Conservation (phyloP, 352 stramenopile genomes). For the Elongisporangium undulatum region DNA sequence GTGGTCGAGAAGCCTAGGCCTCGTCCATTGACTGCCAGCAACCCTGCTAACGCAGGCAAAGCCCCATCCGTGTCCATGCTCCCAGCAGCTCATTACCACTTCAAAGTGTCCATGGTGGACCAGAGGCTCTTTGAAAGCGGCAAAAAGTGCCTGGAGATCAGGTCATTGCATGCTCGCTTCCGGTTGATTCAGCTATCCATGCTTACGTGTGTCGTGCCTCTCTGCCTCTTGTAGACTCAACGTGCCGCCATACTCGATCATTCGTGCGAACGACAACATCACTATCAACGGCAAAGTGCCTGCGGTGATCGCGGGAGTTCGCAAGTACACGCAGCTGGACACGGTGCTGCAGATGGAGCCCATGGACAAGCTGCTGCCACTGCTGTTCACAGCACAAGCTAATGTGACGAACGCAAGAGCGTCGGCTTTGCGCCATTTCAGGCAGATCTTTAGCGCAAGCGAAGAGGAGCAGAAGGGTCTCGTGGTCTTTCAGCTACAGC, state of each 20-base stretch:
- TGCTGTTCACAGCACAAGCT: conserved; percentile 7
- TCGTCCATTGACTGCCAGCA: neutral
- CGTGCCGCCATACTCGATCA: conserved; percentile 62
- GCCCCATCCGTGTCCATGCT: conserved; percentile 4
- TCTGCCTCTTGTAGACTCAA: conserved; percentile 32
- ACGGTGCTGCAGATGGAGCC: conserved; percentile 52
- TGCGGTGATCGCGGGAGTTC: conserved; percentile 37
- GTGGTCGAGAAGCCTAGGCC: neutral
- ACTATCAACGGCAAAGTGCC: conserved; percentile 47
- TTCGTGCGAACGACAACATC: conserved; percentile 59
- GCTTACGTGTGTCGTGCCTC: conserved; percentile 1
- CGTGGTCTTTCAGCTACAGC: conserved; percentile 50
- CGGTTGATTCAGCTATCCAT: neutral
- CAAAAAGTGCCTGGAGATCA: conserved; percentile 58
- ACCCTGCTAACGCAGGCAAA: neutral
- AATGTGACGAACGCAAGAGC: conserved; percentile 16
- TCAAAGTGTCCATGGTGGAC: conserved; percentile 36
- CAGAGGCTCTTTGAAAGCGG: conserved; percentile 41
- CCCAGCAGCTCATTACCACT: conserved; percentile 51
- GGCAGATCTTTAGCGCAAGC: conserved; percentile 55
- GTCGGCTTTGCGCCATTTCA: conserved; percentile 35
- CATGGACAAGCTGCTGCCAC: conserved; percentile 37
- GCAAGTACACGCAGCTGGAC: conserved; percentile 57
- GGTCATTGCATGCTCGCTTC: no score
- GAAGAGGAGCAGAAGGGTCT: conserved; percentile 53